Base-by-base conservation (phyloP, 805 yeast species). In the Pichia deserticola region DNA sequence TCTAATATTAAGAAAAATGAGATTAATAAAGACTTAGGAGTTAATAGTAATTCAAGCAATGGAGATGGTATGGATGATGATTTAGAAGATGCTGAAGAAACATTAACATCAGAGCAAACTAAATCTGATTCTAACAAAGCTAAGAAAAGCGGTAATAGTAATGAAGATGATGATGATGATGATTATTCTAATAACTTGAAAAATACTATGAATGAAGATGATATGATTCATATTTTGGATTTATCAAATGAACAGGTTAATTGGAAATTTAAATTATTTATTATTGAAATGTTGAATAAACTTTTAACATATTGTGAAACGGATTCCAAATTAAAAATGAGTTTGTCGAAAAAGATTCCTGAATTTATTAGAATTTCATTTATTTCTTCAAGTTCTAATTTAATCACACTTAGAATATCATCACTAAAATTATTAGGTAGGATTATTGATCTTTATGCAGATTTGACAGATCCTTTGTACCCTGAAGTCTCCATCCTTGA, bases 281-380 rank as follows among this genome's bases (percentile, higher is more conserved):
- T 81, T 7, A 67, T 79, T 48, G 75, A 70, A 36, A 62, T 79
- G 51, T 57, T 81, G 46, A 73, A 67, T 37, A 68, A 70, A 30
- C 62, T 79, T 15, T 56, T 82, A 12, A 50, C 57, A 0, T 66
- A 70, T 46, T 71, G 83, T 1, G 54, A 56, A 7, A 61, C 61
- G 15, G 75, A 75, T 51, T 48, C 64, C 0, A 60, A 59, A 29
- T 57, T 80, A n/a, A 65, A 73, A 30, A 61, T 66, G 1, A 70
- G 65, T 40, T 60, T 81, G 35, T 66, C 76, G 9, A 61, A 72
- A 0, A 72, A 69, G 42, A 72, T 84, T 7, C 72, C 79, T 8
- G 95, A 86, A 25, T 65, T 92, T 38, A 82, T 90, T 30, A 82
- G 85, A 53, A 71, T 89, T 5, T 82, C 96, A 1, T 90, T 88